A percentile compares a stretch with the other conserved stretches of the same genome.
These are phyloP conservation scores for Paraphaeosphaeria minitans DNA, from an alignment of 2,329 filamentous ascomycete genomes.

Conservation along the genomic window DNA sequence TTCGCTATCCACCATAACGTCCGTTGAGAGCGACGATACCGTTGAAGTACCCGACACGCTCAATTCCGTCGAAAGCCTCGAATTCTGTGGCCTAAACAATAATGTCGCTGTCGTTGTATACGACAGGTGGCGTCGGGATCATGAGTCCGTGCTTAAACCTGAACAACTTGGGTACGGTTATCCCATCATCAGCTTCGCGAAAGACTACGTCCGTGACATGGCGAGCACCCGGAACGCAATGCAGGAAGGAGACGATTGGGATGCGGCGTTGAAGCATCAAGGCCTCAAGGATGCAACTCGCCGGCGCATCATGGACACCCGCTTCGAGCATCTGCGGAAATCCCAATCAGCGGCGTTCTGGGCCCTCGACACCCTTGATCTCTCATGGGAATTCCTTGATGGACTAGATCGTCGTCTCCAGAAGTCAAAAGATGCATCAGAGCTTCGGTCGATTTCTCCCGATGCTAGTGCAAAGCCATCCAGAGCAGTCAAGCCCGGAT, in stretches of 20 bases:
- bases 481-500: not conserved
- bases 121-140: not conserved
- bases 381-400: not conserved
- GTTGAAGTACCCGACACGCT: not conserved
- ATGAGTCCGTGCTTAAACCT: not conserved
- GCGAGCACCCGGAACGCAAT: no score
- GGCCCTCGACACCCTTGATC: not conserved
- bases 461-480: not conserved
- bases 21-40: not conserved
- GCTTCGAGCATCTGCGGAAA: not conserved
- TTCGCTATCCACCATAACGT: not conserved
- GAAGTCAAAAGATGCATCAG: no score
- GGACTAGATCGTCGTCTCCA: not conserved
- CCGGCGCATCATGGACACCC: not conserved
- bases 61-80: not conserved
- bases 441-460: not conserved
- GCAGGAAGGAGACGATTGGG: not conserved
- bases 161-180: not conserved
- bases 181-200: not conserved
- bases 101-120: not conserved
- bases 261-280: not conserved
- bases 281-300: not conserved
- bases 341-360: not conserved
- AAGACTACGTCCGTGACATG: no score
- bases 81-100: not conserved